These are phyloP conservation scores for Gossypium stocksii DNA, from an alignment of 345 rosid genomes.

Conservation along the genomic window DNA sequence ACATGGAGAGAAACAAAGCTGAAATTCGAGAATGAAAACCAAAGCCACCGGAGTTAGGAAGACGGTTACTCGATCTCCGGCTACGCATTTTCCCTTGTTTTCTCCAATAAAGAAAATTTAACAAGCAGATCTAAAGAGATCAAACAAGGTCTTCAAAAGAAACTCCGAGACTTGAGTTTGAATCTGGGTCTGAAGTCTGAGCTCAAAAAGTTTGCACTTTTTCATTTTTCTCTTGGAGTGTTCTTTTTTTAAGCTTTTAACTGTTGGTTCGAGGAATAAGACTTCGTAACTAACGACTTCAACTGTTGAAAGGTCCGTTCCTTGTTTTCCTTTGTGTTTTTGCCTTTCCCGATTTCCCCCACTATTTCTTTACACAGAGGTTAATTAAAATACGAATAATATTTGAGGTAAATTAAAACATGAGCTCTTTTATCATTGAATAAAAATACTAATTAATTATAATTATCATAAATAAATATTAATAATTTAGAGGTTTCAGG, in stretches of 20 bases:
- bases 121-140: not conserved
- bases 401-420: no score
- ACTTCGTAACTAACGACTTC: not conserved
- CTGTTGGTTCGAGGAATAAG: not conserved
- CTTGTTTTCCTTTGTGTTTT: not conserved
- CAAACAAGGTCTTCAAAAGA: not conserved
- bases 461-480: no score
- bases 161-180: not conserved
- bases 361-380: no score
- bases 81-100: conserved; percentile 26
- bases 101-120: not conserved
- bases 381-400: no score
- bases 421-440: no score
- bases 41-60: conserved; percentile 9
- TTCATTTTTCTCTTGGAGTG: not conserved
- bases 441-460: no score
- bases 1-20: conserved; percentile 28
- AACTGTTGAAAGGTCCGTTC: not conserved
- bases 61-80: conserved; percentile 33
- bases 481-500: no score
- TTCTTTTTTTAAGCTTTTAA: not conserved
- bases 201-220: not conserved
- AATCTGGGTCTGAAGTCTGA: not conserved
- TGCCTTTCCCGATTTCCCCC: no score
- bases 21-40: conserved; percentile 26